Percentiles rank a stretch among this genome's conserved stretches.
Evolutionary conservation across 306 rosid genomes (phyloP).

Genomic region (Myrica gale): DNA sequence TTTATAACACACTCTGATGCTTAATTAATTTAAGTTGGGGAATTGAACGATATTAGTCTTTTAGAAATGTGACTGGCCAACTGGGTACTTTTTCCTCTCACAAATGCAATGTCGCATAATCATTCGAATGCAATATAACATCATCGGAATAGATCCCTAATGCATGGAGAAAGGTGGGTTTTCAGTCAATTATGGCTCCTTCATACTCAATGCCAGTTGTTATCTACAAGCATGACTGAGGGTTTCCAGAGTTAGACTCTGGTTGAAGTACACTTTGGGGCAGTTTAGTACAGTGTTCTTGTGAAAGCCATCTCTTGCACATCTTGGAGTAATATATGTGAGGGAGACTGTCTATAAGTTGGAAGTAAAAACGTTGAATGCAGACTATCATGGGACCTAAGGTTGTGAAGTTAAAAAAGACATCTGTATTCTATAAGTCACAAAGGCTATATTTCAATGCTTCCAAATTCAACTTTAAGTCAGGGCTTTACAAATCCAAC

Average conservation of each 20-base stretch:
- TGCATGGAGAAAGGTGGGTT: not conserved
- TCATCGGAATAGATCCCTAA: not conserved
- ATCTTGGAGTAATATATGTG: not conserved
- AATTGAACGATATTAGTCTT: not conserved
- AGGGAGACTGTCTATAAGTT: not conserved
- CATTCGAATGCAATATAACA: too few species aligned
- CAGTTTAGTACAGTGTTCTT: not conserved
- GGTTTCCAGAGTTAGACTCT: not conserved
- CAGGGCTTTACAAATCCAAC: not conserved
- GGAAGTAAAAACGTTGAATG: not conserved
- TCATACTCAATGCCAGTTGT: not conserved
- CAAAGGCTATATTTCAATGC: not conserved
- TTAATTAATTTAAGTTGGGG: not conserved
- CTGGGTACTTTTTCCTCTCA: too few species aligned
- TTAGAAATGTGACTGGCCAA: too few species aligned
- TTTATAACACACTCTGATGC: not conserved
- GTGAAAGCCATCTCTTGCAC: constrained; percentile 2
- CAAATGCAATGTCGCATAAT: too few species aligned
- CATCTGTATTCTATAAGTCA: not conserved
- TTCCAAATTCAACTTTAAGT: not conserved
- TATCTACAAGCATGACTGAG: too few species aligned
- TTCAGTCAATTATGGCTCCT: not conserved
- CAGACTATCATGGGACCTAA: not conserved
- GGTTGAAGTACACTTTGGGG: not conserved
- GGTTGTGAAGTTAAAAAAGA: not conserved